Percentiles rank a stretch among this genome's conserved stretches.
phyloP scores from a whole-genome alignment of 441 rosid species.

The Pelargonium cotyledonis region DNA sequence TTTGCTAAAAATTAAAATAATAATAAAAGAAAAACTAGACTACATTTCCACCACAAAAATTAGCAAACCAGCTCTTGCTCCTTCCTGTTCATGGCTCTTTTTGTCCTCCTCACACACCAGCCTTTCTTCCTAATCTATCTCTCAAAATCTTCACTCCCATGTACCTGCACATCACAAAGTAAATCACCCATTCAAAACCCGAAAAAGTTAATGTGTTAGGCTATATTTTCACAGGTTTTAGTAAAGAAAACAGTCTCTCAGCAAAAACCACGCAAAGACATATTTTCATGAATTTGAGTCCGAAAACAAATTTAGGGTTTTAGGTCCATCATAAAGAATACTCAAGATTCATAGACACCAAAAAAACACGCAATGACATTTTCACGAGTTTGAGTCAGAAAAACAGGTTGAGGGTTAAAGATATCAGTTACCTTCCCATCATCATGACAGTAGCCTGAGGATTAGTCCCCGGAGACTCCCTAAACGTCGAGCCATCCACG shows the following conservation, averaged over 20 bases:
- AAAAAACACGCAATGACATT: too few species aligned
- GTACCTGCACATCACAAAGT: constrained; percentile 48
- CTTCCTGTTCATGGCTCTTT: constrained; percentile 13
- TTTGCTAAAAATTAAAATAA: constrained; percentile 15
- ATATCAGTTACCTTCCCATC: constrained; percentile 75
- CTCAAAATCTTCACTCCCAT: constrained; percentile 86
- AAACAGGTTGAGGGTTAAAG: too few species aligned
- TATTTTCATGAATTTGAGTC: too few species aligned
- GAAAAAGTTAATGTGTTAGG: too few species aligned
- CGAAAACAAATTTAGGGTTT: too few species aligned
- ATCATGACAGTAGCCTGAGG: constrained; percentile 91
- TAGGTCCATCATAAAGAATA: too few species aligned
- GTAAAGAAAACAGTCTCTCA: too few species aligned
- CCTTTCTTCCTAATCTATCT: constrained; percentile 59
- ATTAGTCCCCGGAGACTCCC: constrained; percentile 87
- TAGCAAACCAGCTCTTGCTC: constrained; percentile 12
- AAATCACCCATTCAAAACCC: background rate
- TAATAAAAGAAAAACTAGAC: background rate
- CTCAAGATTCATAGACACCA: too few species aligned
- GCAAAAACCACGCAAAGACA: too few species aligned
- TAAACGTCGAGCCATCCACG: constrained; percentile 76
- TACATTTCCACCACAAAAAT: constrained; percentile 18
- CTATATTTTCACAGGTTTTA: too few species aligned
- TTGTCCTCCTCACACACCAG: constrained; percentile 34
- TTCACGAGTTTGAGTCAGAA: too few species aligned